Conservation (phyloP, 129 eudicot species). For the Arctium lappa region DNA sequence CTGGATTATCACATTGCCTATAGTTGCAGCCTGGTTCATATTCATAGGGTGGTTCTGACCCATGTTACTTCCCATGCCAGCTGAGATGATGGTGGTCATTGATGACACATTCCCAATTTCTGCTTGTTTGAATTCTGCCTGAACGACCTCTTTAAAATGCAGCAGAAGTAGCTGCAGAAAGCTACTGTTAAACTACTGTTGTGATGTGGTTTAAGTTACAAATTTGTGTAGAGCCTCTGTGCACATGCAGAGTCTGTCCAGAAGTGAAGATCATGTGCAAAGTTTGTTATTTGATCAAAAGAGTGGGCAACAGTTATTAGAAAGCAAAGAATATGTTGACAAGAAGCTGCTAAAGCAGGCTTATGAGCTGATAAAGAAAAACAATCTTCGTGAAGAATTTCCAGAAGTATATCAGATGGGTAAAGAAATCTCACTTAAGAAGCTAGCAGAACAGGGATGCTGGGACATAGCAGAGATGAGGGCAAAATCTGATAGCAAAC, state of each 20-base stretch:
- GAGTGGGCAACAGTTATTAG: conserved; percentile 82
- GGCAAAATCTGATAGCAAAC: conserved; percentile 54
- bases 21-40: conserved; percentile 47
- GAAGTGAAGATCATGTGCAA: no score
- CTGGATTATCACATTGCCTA: conserved; percentile 48
- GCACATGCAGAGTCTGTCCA: no score
- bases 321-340: conserved; percentile 58
- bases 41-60: conserved; percentile 36
- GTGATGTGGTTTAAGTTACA: no score
- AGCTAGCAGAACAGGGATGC: conserved; percentile 77
- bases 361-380: conserved; percentile 65
- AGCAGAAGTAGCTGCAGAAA: no score
- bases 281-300: conserved; percentile 50
- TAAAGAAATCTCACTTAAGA: conserved; percentile 76
- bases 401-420: conserved; percentile 82
- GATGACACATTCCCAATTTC: conserved; percentile 53
- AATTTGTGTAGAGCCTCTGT: no score
- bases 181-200: no score
- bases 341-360: conserved; percentile 54
- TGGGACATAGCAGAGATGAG: conserved; percentile 89
- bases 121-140: background rate
- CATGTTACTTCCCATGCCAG: conserved; percentile 39
- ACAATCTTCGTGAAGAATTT: conserved; percentile 67
- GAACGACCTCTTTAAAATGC: no score
- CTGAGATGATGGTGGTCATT: conserved; percentile 45